A percentile compares a stretch with the other conserved stretches of the same genome.
These are phyloP conservation scores for Tylopilus sp. DNA, from an alignment of 768 basidiomycete genomes.

Conservation along the genomic window DNA sequence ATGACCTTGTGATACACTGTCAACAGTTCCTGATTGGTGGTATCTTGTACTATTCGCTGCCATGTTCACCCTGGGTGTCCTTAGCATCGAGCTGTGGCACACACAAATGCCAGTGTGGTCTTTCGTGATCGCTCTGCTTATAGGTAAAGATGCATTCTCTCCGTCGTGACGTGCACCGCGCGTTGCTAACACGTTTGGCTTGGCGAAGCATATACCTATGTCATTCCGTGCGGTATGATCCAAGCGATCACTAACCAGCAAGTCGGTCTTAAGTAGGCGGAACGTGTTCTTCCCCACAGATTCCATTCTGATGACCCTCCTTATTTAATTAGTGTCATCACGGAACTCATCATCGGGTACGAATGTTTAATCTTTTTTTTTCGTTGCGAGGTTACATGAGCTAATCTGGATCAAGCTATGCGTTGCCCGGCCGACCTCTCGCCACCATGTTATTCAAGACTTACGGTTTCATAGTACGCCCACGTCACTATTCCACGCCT, in stretches of 20 bases:
- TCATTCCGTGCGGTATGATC: slow-evolving; percentile 56
- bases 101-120: slow-evolving; percentile 65
- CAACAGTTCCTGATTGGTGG: slow-evolving; percentile 79
- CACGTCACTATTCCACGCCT: not conserved
- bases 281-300: not conserved
- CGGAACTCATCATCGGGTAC: slow-evolving; percentile 74
- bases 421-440: slow-evolving; percentile 70
- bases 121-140: slow-evolving; percentile 65
- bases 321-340: slow-evolving; percentile 49
- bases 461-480: slow-evolving; percentile 61
- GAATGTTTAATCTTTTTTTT: not conserved
- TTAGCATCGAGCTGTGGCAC: slow-evolving; percentile 72
- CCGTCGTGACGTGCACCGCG: not conserved
- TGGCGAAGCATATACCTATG: slow-evolving; percentile 38
- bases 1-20: not conserved
- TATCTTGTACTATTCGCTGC: slow-evolving; percentile 64
- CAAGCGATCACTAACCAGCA: slow-evolving; percentile 79
- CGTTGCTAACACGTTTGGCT: not conserved
- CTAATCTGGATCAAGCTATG: slow-evolving; percentile 39
- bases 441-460: slow-evolving; percentile 90
- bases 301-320: slow-evolving; percentile 1
- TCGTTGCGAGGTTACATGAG: not conserved
- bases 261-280: slow-evolving; percentile 54
- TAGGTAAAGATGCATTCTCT: slow-evolving; percentile 32
- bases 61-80: slow-evolving; percentile 67